A percentile compares a stretch with the other conserved stretches of the same genome.
Evolutionary conservation across 805 yeast genomes (phyloP).

Genomic region (Barnettozyma siamensis): DNA sequence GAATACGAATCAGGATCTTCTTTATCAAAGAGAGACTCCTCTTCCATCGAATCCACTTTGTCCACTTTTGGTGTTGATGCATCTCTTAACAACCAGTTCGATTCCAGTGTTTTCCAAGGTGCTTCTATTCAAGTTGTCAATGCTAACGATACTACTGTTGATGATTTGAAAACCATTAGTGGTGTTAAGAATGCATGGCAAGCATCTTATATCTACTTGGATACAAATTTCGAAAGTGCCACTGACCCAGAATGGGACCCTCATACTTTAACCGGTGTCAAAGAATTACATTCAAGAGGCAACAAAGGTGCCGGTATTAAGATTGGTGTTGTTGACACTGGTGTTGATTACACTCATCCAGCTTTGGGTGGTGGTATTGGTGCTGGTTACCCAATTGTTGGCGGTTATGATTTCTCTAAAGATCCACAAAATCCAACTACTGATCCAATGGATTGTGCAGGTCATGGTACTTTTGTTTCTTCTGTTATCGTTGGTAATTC

Average conservation of each 20-base stretch:
- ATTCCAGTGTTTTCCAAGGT: slow-evolving; percentile 13
- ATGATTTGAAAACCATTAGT: slow-evolving; percentile 8
- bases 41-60: slow-evolving; percentile 3
- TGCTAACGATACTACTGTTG: slow-evolving; percentile 7
- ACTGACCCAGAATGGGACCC: slow-evolving; percentile 5
- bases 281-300: slow-evolving; percentile 5
- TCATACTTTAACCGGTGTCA: slow-evolving; percentile 8
- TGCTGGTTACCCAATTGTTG: slow-evolving; percentile 8
- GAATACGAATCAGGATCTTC: slow-evolving; percentile 8
- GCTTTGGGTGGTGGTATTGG: slow-evolving; percentile 12
- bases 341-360: slow-evolving; percentile 8
- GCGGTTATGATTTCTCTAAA: slow-evolving; percentile 12
- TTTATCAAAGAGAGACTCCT: slow-evolving; percentile 7
- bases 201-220: slow-evolving; percentile 9
- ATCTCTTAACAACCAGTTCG: slow-evolving; percentile 7
- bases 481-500: slow-evolving; percentile 12
- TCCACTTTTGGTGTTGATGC: slow-evolving; percentile 8
- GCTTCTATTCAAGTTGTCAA: slow-evolving; percentile 9
- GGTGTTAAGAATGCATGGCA: slow-evolving; percentile 14
- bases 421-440: slow-evolving; percentile 8
- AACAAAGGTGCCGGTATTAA: slow-evolving; percentile 7
- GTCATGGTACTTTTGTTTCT: slow-evolving; percentile 18
- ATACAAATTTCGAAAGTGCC: slow-evolving; percentile 1
- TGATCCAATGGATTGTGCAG: slow-evolving; percentile 16
- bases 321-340: slow-evolving; percentile 10